Evolutionary conservation across 768 basidiomycete species (phyloP).

Genomic region (Trametes elegans): DNA sequence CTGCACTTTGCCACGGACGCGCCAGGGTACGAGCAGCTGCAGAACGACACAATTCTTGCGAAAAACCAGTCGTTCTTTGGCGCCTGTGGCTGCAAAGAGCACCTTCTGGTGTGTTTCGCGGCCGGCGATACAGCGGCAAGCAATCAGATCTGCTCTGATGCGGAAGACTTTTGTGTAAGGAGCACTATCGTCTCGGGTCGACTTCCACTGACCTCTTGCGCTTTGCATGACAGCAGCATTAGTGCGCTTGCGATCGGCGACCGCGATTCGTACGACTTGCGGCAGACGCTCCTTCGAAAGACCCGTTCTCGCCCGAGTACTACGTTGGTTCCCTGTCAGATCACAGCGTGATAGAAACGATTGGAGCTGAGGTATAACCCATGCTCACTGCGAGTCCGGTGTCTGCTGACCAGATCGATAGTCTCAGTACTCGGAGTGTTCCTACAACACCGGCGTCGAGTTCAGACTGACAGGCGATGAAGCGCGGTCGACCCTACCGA

Average conservation of each 20-base stretch:
- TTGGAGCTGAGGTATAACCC: conserved; percentile 43
- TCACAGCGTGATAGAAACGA: conserved; percentile 37
- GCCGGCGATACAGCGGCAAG: conserved; percentile 48
- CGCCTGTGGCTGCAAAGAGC: conserved; percentile 49
- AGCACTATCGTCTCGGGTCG: background rate
- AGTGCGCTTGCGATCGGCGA: conserved; percentile 54
- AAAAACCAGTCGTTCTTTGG: conserved; percentile 46
- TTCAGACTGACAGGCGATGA: conserved; percentile 59
- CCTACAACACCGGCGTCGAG: conserved; percentile 39
- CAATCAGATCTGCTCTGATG: conserved; percentile 46
- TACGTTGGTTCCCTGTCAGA: conserved; percentile 47
- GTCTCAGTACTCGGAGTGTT: conserved; percentile 46
- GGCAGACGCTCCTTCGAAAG: conserved; percentile 46
- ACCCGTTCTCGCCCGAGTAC: conserved; percentile 53
- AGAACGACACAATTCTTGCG: conserved; percentile 42
- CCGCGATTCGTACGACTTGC: conserved; percentile 54
- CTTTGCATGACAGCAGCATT: too few species aligned
- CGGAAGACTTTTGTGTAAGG: conserved; percentile 58
- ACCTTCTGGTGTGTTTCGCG: conserved; percentile 54
- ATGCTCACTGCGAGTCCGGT: too few species aligned
- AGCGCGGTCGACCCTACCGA: conserved; percentile 52
- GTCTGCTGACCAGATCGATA: conserved; percentile 20
- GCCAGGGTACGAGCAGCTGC: conserved; percentile 66
- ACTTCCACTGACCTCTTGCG: background rate
- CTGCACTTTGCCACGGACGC: conserved; percentile 59